Evolutionary conservation across 306 rosid species (phyloP).

Genomic region (Biancaea sappan): DNA sequence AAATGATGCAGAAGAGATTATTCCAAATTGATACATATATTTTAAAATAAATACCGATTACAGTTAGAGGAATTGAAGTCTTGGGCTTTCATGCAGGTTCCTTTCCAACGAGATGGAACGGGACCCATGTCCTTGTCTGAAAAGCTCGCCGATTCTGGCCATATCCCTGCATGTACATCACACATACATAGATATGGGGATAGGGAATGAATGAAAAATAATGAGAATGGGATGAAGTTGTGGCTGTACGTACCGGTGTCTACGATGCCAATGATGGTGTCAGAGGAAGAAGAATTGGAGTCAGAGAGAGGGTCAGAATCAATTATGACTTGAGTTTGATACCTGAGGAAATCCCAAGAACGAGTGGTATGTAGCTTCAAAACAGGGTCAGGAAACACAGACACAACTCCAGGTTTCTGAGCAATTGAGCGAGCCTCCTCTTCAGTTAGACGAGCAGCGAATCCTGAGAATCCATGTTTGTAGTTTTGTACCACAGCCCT

Average conservation of each 20-base stretch:
- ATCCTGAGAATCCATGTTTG: conserved; percentile 84
- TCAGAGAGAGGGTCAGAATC: too few relatives aligned
- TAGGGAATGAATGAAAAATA: too few relatives aligned
- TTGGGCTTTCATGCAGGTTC: conserved; percentile 59
- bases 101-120: conserved; percentile 79
- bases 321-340: conserved; percentile 50
- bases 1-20: too few relatives aligned
- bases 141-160: conserved; percentile 86
- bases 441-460: conserved; percentile 69
- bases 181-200: too few relatives aligned
- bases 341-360: conserved; percentile 79
- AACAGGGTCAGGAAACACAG: conserved; percentile 76
- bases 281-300: conserved; percentile 47
- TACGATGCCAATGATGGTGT: conserved; percentile 64
- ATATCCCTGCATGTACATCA: conserved; percentile 44
- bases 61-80: conserved; percentile 73
- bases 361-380: conserved; percentile 79
- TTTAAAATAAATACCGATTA: too few relatives aligned
- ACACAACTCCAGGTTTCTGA: conserved; percentile 66
- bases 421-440: conserved; percentile 61
- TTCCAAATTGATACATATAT: too few relatives aligned
- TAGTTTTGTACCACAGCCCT: conserved; percentile 67
- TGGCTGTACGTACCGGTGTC: conserved; percentile 87
- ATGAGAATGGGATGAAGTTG: too few relatives aligned
- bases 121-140: conserved; percentile 58